Evolutionary conservation across 208 protist genomes (phyloP), one percentile per base, ranked within the genome.

Genomic region (Trypanosoma rangeli): DNA sequence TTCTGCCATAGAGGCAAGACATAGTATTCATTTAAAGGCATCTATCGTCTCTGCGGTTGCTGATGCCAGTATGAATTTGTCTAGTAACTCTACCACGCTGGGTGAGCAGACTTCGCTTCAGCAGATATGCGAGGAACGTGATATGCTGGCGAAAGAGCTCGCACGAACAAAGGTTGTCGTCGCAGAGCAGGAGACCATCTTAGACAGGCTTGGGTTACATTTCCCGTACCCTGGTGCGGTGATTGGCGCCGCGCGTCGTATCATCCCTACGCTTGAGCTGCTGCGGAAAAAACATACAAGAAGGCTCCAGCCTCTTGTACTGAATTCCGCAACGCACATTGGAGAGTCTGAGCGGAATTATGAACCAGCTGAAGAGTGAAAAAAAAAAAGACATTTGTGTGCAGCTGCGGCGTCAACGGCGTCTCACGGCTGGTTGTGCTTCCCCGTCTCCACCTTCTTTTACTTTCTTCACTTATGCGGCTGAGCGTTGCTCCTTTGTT

Each of bases 141-240:
- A 80, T 42, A 57, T 29, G 24, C 64, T 94, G 8, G 78, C 73
- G 44, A 55, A 52, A 35, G 76, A 89, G 65, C 71, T 94, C 50
- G 71, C 75, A 0, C 61, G 18, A 8, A 70, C 78, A 46, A 94
- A 90, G 78, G 42, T 56, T 8, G 31, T 58, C n/a, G 59, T 86
- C 56, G 85, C 82, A 4, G 82, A 91, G 67, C 85, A 90, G 68
- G 66, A 80, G 24, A 72, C 83, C 16, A 80, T 91, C 28, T 55
- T 94, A 42, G 88, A 94, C 55, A 76, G 83, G 24, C 75, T 94
- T 18, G 83, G 84, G 4, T 50, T 91, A 20, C 55, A 29, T n/a
- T 73, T 78, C 39, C 88, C 88, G 18, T 90, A 81, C 58, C 65
- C 75, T 13, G 50, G 54, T 3, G 82, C 33, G 24, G 39, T 80